Conservation (phyloP, 2,329 filamentous ascomycete genomes). For the Botrytis medusae region DNA sequence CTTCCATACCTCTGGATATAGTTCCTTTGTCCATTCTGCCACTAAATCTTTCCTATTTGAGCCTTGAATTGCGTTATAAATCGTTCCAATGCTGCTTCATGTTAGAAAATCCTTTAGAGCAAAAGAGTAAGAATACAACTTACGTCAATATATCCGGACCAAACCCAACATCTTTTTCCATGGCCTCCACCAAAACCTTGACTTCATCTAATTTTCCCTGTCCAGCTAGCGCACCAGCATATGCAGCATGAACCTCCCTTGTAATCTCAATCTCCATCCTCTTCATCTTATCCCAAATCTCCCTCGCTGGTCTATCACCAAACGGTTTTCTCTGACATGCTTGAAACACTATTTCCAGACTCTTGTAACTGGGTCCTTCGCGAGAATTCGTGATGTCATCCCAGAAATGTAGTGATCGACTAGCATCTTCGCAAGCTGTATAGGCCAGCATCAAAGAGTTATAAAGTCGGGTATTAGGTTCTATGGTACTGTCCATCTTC, state of each 20-base stretch:
- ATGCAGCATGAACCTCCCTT: conserved; percentile 70
- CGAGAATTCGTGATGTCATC: conserved; percentile 74
- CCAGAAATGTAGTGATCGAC: conserved; percentile 77
- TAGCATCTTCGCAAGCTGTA: conserved; percentile 63
- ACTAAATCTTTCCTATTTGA: conserved; percentile 66
- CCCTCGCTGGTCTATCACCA: conserved; percentile 59
- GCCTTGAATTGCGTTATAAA: conserved; percentile 72
- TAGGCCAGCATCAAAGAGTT: conserved; percentile 90
- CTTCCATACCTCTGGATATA: conserved; percentile 69
- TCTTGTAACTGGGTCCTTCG: conserved; percentile 85
- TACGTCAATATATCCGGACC: conserved; percentile 70
- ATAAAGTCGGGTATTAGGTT: conserved; percentile 71
- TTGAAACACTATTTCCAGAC: conserved; percentile 77
- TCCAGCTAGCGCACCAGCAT: conserved; percentile 72
- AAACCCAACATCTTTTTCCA: conserved; percentile 64
- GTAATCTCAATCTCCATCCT: conserved; percentile 79
- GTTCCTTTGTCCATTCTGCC: conserved; percentile 69
- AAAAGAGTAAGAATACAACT: conserved; percentile 43
- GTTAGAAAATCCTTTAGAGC: conserved; percentile 17
- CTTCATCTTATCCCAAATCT: conserved; percentile 70
- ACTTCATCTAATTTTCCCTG: conserved; percentile 70
- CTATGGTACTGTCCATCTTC: conserved; percentile 83
- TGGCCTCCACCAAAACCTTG: conserved; percentile 63
- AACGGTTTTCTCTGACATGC: conserved; percentile 65
- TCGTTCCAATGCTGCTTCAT: conserved; percentile 62